These are phyloP conservation scores for Penicillium maclennaniae DNA, from an alignment of 495 filamentous ascomycete genomes.

Conservation along the genomic window DNA sequence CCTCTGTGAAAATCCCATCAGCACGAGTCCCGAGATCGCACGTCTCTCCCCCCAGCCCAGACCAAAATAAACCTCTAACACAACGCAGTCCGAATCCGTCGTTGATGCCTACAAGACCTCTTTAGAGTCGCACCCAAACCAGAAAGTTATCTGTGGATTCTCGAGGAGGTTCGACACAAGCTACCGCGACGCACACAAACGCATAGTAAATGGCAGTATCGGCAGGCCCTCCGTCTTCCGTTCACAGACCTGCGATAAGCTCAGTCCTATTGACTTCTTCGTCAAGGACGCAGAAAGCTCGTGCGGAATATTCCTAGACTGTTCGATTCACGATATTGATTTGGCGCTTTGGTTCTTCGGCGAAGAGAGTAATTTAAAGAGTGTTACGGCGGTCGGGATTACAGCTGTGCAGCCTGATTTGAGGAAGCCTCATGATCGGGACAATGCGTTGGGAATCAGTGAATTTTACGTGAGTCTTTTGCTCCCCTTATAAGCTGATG, in stretches of 20 bases:
- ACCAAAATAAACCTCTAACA: neutral
- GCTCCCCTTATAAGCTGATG: neutral
- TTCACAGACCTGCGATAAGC: conserved; percentile 50
- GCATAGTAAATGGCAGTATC: conserved; percentile 39
- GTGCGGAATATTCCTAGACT: conserved; percentile 55
- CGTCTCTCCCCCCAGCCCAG: neutral
- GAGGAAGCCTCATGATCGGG: conserved; percentile 47
- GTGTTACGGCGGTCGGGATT: conserved; percentile 45
- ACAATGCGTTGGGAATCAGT: conserved; percentile 56
- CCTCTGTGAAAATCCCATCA: conserved; percentile 52
- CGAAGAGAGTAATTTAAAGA: conserved; percentile 39
- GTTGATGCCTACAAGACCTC: conserved; percentile 35
- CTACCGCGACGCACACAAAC: conserved; percentile 38
- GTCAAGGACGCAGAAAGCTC: conserved; percentile 44
- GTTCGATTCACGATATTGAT: conserved; percentile 51
- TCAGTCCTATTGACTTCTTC: conserved; percentile 47
- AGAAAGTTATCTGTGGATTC: conserved; percentile 55
- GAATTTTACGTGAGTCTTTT: conserved; percentile 45
- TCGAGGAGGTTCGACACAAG: conserved; percentile 49
- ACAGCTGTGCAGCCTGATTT: conserved; percentile 53
- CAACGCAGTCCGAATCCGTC: conserved; percentile 40
- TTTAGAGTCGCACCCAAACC: conserved; percentile 32
- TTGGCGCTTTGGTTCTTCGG: conserved; percentile 50
- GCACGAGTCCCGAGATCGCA: conserved; percentile 34
- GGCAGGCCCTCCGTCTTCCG: conserved; percentile 47